Evolutionary conservation across 2,329 filamentous ascomycete species (phyloP), one percentile per base, ranked within the genome.

Genomic region (Aureobasidium sp.): DNA sequence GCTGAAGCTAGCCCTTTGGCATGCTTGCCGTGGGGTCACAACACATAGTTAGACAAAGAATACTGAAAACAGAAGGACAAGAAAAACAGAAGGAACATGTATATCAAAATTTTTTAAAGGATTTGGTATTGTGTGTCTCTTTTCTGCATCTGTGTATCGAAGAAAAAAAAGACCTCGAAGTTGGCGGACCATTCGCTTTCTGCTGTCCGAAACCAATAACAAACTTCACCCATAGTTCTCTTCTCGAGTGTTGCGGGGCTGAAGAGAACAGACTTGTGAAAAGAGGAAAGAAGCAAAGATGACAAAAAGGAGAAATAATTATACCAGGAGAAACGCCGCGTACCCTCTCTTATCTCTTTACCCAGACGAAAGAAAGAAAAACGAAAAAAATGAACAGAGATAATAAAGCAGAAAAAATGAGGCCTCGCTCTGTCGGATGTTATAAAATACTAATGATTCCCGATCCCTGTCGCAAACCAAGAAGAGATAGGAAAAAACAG

Each of bases 391-490:
- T 26, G 43, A 46, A 46, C 43, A 41, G 37, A 44, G 12, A 44
- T 20, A 51, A 36, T 24, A 51, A 52, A 34, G 9, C 6, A 2
- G 5, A 52, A 9, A 51, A 17, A 32, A 37, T 17, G 50, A 52
- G 50, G 12, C 50, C 26, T 52, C 50, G 50, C 50, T 52, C 50
- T 34, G 34, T 52, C n/a, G 50, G 29, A 34, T 37, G 52, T 53
- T 36, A 24, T 41, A 29, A 36, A 53, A 43, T 57, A 41, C 53
- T 47, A 44, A 56, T 44, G 37, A 43, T 26, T 20, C 5, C 41
- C 39, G 20, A 43, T 20, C 39, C 52, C 36, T 26, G 15, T 57
- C 41, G 53, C 53, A 46, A 57, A 44, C n/a, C 53, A 57, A 57
- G 29, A 57, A 26, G 12, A 34, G 32, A 46, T 12, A 13, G 34